phyloP scores from a whole-genome alignment of 495 filamentous ascomycete genomes.

The Tuber microsphaerosporum region DNA sequence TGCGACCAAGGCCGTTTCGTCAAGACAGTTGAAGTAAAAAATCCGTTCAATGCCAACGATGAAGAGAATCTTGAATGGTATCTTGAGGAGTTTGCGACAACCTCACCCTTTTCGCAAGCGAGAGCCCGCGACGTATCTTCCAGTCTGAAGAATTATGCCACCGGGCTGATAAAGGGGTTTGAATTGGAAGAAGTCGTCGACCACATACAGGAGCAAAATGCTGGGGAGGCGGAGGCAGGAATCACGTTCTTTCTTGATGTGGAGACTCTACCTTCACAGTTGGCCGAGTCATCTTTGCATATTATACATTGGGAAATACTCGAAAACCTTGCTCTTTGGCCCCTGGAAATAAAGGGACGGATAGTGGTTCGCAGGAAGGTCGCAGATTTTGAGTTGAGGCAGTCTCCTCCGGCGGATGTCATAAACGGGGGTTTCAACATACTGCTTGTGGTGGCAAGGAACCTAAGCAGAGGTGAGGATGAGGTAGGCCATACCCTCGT shows the following conservation, averaged over 20 bases:
- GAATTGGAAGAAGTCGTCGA: background rate
- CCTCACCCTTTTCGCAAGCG: background rate
- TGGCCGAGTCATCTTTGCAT: constrained; percentile 10
- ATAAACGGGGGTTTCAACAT: constrained; percentile 19
- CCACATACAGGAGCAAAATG: background rate
- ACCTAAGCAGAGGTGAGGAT: background rate
- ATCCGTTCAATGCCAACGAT: background rate
- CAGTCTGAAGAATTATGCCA: background rate
- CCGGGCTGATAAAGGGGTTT: background rate
- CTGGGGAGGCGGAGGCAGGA: background rate
- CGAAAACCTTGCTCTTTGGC: constrained; percentile 22
- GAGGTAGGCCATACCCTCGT: background rate
- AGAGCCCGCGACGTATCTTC: background rate
- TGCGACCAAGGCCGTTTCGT: background rate
- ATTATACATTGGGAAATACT: constrained; percentile 28
- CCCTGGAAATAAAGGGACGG: constrained; percentile 7
- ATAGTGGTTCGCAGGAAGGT: constrained; percentile 27
- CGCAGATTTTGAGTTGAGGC: background rate
- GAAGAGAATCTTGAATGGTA: constrained; percentile 3
- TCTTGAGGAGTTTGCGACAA: background rate
- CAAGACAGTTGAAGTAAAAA: background rate
- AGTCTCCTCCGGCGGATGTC: background rate
- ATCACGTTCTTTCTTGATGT: background rate
- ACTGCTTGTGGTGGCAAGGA: constrained; percentile 17
- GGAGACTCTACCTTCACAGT: background rate